A percentile compares a stretch with the other conserved stretches of the same genome.
Evolutionary conservation across 371 early-diverging fungal species (phyloP).

Genomic region (Apophysomyces elegans): DNA sequence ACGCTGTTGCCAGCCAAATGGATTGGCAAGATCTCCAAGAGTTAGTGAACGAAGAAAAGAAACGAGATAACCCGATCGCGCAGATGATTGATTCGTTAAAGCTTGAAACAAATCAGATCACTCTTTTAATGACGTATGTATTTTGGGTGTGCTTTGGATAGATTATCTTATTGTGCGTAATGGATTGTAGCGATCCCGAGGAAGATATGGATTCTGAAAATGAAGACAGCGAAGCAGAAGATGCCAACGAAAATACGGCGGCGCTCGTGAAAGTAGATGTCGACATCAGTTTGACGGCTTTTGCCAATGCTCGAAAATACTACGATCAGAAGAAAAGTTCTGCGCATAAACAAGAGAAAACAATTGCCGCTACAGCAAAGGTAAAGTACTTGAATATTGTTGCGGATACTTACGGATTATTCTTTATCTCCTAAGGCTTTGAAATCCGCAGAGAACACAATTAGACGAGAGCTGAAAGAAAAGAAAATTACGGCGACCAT

Average conservation of each 20-base stretch:
- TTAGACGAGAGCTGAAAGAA: conserved; percentile 78
- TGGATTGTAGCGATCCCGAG: conserved; percentile 39
- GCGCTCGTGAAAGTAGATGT: conserved; percentile 71
- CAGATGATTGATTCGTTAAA: conserved; percentile 72
- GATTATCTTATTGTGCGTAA: too few relatives aligned
- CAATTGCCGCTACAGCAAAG: conserved; percentile 79
- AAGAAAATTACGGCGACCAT: conserved; percentile 76
- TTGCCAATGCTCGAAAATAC: conserved; percentile 91
- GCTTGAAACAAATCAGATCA: conserved; percentile 75
- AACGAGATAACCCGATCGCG: conserved; percentile 82
- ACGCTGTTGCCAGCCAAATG: conserved; percentile 90
- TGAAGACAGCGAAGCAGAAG: conserved; percentile 37
- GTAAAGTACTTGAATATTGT: conserved; percentile 17
- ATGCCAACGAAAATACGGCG: conserved; percentile 36
- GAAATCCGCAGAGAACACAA: conserved; percentile 90
- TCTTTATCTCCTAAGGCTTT: conserved; percentile 55
- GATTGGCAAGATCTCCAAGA: conserved; percentile 95
- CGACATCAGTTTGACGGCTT: conserved; percentile 85
- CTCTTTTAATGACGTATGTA: conserved; percentile 50
- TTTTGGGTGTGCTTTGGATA: background rate
- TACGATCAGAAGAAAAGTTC: conserved; percentile 86
- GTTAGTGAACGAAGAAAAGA: conserved; percentile 83
- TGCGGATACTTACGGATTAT: too few relatives aligned
- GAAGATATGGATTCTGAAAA: conserved; percentile 27
- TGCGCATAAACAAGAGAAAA: conserved; percentile 88